These are phyloP conservation scores for Arctium minus DNA, from an alignment of 129 eudicot genomes.

Conservation along the genomic window DNA sequence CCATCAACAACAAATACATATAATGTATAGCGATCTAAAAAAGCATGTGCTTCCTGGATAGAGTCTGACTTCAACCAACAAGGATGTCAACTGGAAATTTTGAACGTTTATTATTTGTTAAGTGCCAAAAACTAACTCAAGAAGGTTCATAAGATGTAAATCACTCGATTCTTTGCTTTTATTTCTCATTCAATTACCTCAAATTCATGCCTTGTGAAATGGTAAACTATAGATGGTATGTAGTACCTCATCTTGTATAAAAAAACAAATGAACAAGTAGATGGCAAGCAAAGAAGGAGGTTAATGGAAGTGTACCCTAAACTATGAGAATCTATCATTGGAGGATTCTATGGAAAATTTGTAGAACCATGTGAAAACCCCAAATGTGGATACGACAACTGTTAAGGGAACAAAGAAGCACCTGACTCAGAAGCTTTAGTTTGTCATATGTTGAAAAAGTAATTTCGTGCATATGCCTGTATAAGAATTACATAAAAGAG, in stretches of 20 bases:
- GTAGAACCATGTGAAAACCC: background rate
- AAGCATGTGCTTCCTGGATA: slow-evolving; percentile 98
- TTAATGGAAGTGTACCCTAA: background rate
- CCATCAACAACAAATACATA: slow-evolving; percentile 99
- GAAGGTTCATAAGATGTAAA: background rate
- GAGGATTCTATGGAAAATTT: background rate
- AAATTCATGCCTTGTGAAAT: no score
- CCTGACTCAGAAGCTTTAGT: slow-evolving; percentile 99
- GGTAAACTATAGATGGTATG: no score
- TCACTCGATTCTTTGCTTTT: background rate
- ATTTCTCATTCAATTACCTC: no score
- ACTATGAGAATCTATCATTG: background rate
- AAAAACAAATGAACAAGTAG: no score
- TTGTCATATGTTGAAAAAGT: slow-evolving; percentile 97
- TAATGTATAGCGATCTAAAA: slow-evolving; percentile 84
- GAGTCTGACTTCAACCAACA: slow-evolving; percentile 85
- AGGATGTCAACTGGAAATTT: slow-evolving; percentile 75
- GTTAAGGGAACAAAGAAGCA: slow-evolving; percentile 23
- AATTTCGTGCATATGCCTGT: slow-evolving; percentile 98
- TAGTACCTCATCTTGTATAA: no score
- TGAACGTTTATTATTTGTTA: background rate
- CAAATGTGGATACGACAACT: background rate
- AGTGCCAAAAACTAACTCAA: background rate
- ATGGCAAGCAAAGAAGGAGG: no score
- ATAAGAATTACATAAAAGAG: slow-evolving; percentile 27